Conservation (phyloP, 192 early-diverging fungal genomes). For the Phycomyces nitens region DNA sequence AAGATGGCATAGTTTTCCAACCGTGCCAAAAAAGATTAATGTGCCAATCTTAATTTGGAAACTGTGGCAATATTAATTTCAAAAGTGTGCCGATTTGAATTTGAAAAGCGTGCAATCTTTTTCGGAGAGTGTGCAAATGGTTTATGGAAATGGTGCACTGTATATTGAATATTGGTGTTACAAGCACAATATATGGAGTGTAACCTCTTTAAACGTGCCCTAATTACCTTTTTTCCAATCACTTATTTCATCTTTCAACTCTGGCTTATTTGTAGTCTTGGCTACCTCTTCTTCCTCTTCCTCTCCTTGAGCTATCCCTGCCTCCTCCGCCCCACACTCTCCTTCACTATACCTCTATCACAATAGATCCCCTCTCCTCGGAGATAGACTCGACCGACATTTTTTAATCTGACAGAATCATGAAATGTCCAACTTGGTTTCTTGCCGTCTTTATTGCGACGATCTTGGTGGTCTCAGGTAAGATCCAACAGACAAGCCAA, state of each 20-base stretch:
- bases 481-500: neutral
- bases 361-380: neutral
- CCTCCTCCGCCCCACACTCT: neutral
- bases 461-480: neutral
- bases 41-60: too few species aligned
- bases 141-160: constrained; percentile 5
- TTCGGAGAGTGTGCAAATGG: too few species aligned
- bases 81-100: too few species aligned
- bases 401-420: neutral
- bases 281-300: constrained; percentile 6
- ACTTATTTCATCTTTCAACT: neutral
- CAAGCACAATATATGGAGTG: constrained; percentile 13
- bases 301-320: neutral
- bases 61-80: too few species aligned
- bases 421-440: neutral
- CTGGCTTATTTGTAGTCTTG: neutral
- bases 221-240: neutral
- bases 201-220: constrained; percentile 19
- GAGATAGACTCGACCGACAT: neutral
- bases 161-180: constrained; percentile 1
- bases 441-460: neutral
- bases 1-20: too few species aligned
- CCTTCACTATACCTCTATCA: constrained; percentile 1
- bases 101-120: too few species aligned
- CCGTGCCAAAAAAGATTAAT: too few species aligned